Evolutionary conservation across 2,329 filamentous ascomycete genomes (phyloP).

Genomic region (Anthostomella pinea): DNA sequence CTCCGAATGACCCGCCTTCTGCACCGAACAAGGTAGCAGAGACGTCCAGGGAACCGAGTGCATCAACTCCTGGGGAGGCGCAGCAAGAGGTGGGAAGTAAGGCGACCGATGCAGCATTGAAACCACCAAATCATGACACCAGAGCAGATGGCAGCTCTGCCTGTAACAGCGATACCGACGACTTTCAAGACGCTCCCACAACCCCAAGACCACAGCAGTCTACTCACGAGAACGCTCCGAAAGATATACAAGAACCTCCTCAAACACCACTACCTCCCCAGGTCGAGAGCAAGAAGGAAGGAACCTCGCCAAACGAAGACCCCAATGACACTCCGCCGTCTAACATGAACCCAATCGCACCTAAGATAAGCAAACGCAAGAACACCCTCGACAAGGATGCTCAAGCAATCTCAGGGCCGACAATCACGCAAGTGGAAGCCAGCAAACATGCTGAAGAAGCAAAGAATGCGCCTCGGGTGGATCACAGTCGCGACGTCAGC

Average conservation of each 20-base stretch:
- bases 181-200: conserved; percentile 37
- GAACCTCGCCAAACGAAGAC: conserved; percentile 4
- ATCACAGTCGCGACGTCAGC: conserved; percentile 39
- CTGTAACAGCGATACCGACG: conserved; percentile 38
- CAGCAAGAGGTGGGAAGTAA: conserved; percentile 5
- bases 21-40: conserved; percentile 1
- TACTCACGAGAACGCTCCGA: conserved; percentile 6
- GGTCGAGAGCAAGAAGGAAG: conserved; percentile 11
- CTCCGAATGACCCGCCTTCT: conserved; percentile 1
- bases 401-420: conserved; percentile 31
- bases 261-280: conserved; percentile 24
- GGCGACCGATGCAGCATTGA: conserved; percentile 11
- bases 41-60: conserved; percentile 8
- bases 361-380: conserved; percentile 15
- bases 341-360: conserved; percentile 7
- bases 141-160: conserved; percentile 22
- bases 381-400: conserved; percentile 17
- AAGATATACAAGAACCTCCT: conserved; percentile 20
- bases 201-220: conserved; percentile 24
- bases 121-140: conserved; percentile 13
- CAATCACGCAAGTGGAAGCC: conserved; percentile 28
- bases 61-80: neutral
- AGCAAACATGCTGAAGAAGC: conserved; percentile 26
- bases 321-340: conserved; percentile 3
- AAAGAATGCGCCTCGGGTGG: conserved; percentile 20